Evolutionary conservation across 352 stramenopile species (phyloP).

Genomic region (Pythium myriotylum): DNA sequence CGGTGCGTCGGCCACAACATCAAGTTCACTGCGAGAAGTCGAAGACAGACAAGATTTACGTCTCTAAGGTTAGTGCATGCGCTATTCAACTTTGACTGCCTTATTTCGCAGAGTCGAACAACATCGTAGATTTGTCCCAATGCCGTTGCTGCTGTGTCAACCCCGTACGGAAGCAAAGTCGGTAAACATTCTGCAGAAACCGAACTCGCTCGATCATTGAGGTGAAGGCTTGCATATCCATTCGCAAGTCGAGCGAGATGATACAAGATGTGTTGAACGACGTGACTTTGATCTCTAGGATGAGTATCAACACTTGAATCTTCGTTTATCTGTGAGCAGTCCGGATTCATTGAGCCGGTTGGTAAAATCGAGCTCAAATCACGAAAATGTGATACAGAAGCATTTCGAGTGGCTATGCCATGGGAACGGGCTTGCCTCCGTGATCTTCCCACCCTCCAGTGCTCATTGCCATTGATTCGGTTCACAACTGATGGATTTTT

Average conservation of each 20-base stretch:
- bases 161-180: conserved; percentile 9
- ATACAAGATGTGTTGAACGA: background rate
- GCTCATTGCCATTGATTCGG: background rate
- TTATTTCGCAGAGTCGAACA: conserved; percentile 2
- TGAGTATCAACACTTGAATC: background rate
- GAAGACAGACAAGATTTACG: conserved; percentile 9
- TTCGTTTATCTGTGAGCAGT: too few species aligned
- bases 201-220: background rate
- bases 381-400: too few species aligned
- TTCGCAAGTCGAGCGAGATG: conserved; percentile 11
- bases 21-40: conserved; percentile 11
- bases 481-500: background rate
- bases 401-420: too few species aligned
- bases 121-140: conserved; percentile 4
- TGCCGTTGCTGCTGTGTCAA: conserved; percentile 2
- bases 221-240: background rate
- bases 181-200: background rate
- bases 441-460: background rate
- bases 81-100: background rate
- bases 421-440: background rate
- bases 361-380: too few species aligned
- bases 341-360: too few species aligned
- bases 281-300: background rate
- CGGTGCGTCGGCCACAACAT: background rate
- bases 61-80: background rate